Evolutionary conservation across 2,329 filamentous ascomycete genomes (phyloP).

Genomic region (Fusarium temperatum): DNA sequence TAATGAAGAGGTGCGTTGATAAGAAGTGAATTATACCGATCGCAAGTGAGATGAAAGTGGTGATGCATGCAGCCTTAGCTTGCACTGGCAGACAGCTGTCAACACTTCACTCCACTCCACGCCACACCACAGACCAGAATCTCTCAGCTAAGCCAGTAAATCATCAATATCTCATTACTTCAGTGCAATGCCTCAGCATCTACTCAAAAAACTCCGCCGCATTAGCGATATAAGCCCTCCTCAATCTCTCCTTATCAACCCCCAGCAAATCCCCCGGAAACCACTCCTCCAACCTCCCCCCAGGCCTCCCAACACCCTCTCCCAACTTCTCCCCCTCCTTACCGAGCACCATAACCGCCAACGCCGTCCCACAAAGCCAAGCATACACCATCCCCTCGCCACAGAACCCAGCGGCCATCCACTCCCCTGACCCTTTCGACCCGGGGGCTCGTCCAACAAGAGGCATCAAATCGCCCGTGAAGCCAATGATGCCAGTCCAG

Average conservation of each 20-base stretch:
- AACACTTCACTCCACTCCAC: neutral
- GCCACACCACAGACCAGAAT: fast-evolving
- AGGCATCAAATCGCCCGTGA: slow-evolving; percentile 59
- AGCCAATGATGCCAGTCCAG: slow-evolving; percentile 61
- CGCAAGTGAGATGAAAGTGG: neutral
- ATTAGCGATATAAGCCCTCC: slow-evolving; percentile 49
- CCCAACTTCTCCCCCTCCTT: slow-evolving; percentile 46
- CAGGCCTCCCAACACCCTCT: slow-evolving; percentile 47
- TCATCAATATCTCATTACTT: neutral
- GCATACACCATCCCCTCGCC: slow-evolving; percentile 64
- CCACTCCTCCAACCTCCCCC: slow-evolving; percentile 51
- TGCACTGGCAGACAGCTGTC: slow-evolving; percentile 26
- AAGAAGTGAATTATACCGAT: neutral
- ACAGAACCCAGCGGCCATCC: slow-evolving; percentile 61
- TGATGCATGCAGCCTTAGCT: neutral
- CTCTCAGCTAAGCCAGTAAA: neutral
- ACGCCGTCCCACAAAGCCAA: slow-evolving; percentile 60
- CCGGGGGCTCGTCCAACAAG: slow-evolving; percentile 59
- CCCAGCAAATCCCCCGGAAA: slow-evolving; percentile 50
- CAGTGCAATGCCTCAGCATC: neutral
- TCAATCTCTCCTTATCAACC: slow-evolving; percentile 47
- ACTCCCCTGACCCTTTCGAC: slow-evolving; percentile 51
- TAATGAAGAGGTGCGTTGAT: too few species aligned
- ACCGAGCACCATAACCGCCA: slow-evolving; percentile 57
- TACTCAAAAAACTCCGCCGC: slow-evolving; percentile 38